A percentile compares a stretch with the other conserved stretches of the same genome.
Conservation (phyloP, 148 eudicot genomes). For the Simmondsia chinensis region DNA sequence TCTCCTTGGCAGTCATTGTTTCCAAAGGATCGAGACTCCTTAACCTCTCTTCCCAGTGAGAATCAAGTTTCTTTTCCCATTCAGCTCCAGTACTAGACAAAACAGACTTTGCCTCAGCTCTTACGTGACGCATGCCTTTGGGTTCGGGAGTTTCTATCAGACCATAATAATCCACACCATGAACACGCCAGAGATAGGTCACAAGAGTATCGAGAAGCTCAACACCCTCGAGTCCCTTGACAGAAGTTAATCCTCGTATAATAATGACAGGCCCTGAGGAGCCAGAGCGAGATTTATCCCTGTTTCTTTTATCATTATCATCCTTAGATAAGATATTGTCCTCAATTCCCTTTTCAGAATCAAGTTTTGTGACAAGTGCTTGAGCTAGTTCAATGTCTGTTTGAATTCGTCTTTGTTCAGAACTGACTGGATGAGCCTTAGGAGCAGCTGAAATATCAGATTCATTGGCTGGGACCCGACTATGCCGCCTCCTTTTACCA, state of each 20-base stretch:
- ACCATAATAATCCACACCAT: conserved; percentile 93
- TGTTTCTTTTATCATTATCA: conserved; percentile 62
- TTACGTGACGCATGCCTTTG: conserved; percentile 82
- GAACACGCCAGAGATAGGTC: conserved; percentile 97
- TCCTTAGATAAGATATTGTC: conserved; percentile 70
- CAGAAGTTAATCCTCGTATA: conserved; percentile 64
- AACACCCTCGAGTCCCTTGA: conserved; percentile 88
- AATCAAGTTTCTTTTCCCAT: conserved; percentile 90
- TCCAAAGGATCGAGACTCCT: conserved; percentile 76
- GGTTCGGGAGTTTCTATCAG: conserved; percentile 69
- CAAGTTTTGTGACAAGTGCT: conserved; percentile 75
- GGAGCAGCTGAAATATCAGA: conserved; percentile 76
- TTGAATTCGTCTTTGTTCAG: conserved; percentile 73
- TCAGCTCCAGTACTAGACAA: conserved; percentile 36
- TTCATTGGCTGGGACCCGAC: conserved; percentile 44
- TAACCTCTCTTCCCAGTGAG: conserved; percentile 83
- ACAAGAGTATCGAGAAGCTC: conserved; percentile 90
- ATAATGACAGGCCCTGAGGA: conserved; percentile 88
- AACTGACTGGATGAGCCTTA: conserved; percentile 72
- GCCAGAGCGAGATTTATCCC: conserved; percentile 73
- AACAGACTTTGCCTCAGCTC: conserved; percentile 66
- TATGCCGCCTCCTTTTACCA: conserved; percentile 69
- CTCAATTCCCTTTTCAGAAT: conserved; percentile 80
- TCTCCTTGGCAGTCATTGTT: conserved; percentile 90
- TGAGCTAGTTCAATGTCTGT: conserved; percentile 75